These are phyloP conservation scores for Aspergillus tamarii DNA, from an alignment of 2,329 filamentous ascomycete genomes.

Conservation along the genomic window DNA sequence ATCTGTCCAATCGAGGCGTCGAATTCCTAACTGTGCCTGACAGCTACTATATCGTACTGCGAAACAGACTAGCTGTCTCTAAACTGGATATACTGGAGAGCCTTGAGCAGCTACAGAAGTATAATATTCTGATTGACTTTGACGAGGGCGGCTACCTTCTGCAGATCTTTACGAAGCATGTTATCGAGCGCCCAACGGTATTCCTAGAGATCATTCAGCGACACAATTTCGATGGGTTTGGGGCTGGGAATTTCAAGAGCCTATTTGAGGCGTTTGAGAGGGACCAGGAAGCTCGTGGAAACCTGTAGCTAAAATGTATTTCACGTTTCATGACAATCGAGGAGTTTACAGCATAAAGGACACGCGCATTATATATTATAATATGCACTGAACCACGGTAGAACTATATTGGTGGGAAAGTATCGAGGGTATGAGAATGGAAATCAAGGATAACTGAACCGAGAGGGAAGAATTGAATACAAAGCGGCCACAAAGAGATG, in stretches of 20 bases:
- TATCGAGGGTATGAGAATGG: too few relatives aligned
- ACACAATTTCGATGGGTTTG: conserved; percentile 85
- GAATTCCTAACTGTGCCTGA: conserved; percentile 83
- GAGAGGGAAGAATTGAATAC: too few relatives aligned
- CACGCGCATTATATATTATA: too few relatives aligned
- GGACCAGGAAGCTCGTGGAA: background rate
- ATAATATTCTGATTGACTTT: conserved; percentile 90
- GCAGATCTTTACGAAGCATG: conserved; percentile 75
- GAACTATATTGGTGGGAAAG: too few relatives aligned
- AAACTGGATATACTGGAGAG: conserved; percentile 58
- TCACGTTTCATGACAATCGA: too few relatives aligned
- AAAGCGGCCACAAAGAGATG: too few relatives aligned
- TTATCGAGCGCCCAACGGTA: conserved; percentile 91
- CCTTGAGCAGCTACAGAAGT: conserved; percentile 65
- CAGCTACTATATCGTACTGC: conserved; percentile 70
- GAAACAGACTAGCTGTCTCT: too few relatives aligned
- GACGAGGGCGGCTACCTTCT: conserved; percentile 83
- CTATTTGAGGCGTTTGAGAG: conserved; percentile 81
- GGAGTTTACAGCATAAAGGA: too few relatives aligned
- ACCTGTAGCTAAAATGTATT: background rate
- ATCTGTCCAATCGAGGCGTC: conserved; percentile 75
- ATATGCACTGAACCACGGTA: too few relatives aligned
- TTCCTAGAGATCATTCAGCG: conserved; percentile 94
- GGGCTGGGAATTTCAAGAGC: conserved; percentile 90
- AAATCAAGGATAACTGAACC: too few relatives aligned